phyloP scores from a whole-genome alignment of 2,329 filamentous ascomycete species.

The Metarhizium rileyi region DNA sequence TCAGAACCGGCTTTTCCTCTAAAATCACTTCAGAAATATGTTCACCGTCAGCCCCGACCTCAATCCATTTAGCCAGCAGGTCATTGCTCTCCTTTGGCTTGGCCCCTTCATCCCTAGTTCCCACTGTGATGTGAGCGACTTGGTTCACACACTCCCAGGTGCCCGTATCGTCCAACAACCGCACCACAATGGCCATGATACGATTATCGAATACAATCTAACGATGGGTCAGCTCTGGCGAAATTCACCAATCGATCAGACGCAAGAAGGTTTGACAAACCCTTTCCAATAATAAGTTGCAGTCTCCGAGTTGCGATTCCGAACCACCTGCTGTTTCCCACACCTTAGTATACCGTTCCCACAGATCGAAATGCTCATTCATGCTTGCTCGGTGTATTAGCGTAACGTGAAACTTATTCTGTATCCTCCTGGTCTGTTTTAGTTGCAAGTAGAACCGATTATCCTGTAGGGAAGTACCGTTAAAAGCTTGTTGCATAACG shows the following conservation, averaged over 20 bases:
- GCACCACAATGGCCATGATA: conserved; percentile 84
- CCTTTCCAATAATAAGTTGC: conserved; percentile 53
- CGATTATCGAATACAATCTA: conserved; percentile 73
- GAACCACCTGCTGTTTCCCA: conserved; percentile 32
- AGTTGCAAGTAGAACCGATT: conserved; percentile 63
- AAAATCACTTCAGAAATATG: conserved; percentile 40
- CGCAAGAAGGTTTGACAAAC: conserved; percentile 22
- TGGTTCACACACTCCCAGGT: conserved; percentile 65
- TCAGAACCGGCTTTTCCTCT: conserved; percentile 36
- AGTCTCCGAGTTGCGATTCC: conserved; percentile 44
- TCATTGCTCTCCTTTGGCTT: conserved; percentile 96
- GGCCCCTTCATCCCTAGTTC: conserved; percentile 62
- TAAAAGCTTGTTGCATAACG: conserved; percentile 63
- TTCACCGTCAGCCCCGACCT: conserved; percentile 34
- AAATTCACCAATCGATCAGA: background rate
- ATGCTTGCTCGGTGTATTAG: conserved; percentile 70
- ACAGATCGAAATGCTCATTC: conserved; percentile 55
- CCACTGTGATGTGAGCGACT: conserved; percentile 81
- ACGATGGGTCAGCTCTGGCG: conserved; percentile 10
- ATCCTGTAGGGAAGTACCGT: conserved; percentile 33
- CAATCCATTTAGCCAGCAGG: conserved; percentile 65
- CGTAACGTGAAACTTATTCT: conserved; percentile 86
- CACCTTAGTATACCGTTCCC: conserved; percentile 61
- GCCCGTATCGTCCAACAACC: conserved; percentile 48
- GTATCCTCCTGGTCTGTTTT: conserved; percentile 62